Evolutionary conservation across 441 rosid genomes (phyloP).

Genomic region (Corymbia citriodora): DNA sequence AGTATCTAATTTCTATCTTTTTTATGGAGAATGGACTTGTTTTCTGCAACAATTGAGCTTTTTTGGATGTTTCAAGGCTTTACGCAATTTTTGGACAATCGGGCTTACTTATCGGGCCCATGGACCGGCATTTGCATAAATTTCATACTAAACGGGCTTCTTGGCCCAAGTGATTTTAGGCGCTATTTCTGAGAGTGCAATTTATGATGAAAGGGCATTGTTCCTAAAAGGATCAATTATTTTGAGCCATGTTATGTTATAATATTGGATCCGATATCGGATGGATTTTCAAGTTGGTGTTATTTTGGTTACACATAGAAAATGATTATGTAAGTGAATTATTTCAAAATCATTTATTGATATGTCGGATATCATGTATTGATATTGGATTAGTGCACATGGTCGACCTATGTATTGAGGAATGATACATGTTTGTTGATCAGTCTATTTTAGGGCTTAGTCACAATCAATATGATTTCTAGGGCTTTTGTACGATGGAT

Average conservation of each 20-base stretch:
- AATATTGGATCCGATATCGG: neutral
- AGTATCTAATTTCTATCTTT: neutral
- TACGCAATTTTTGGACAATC: neutral
- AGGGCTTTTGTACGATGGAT: neutral
- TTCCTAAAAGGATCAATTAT: neutral
- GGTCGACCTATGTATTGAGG: neutral
- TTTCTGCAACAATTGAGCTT: neutral
- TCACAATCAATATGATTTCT: neutral
- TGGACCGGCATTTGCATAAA: neutral
- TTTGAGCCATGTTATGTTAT: neutral
- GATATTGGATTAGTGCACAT: neutral
- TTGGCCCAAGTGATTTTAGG: neutral
- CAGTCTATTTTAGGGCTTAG: neutral
- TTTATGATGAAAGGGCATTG: neutral
- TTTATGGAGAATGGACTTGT: neutral
- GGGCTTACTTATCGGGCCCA: neutral
- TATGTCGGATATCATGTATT: accelerated
- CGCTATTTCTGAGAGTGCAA: neutral
- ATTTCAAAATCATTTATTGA: neutral
- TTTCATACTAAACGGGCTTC: neutral
- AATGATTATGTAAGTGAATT: neutral
- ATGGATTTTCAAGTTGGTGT: neutral
- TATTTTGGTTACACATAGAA: neutral
- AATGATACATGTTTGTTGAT: neutral
- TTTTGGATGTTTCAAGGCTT: neutral